These are phyloP conservation scores for Sodiomyces alkalinus DNA, from an alignment of 2,329 filamentous ascomycete species.

Conservation along the genomic window DNA sequence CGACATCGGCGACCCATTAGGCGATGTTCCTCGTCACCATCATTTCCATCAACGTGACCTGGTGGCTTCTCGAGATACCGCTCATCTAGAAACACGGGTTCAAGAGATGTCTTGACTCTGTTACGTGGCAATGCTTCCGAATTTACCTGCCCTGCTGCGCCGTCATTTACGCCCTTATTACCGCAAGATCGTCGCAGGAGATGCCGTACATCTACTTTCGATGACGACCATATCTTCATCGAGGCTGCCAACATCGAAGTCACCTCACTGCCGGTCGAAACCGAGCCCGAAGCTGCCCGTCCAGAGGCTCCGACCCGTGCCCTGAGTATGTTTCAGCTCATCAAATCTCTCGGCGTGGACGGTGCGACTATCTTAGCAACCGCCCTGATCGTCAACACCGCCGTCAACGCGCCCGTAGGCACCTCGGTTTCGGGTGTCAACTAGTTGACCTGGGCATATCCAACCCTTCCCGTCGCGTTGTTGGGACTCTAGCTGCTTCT, in stretches of 20 bases:
- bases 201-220: too few species aligned
- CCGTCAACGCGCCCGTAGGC: background rate
- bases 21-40: too few species aligned
- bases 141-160: too few species aligned
- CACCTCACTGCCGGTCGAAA: background rate
- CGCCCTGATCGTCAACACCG: background rate
- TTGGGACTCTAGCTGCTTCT: background rate
- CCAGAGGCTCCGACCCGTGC: background rate
- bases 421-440: background rate
- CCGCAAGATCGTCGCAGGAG: too few species aligned
- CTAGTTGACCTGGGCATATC: background rate
- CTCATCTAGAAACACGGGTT: too few species aligned
- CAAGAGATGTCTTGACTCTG: too few species aligned
- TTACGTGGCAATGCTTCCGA: too few species aligned
- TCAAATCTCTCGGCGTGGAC: slow-evolving; percentile 1
- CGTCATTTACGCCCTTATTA: too few species aligned
- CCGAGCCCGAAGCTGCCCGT: background rate
- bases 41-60: too few species aligned
- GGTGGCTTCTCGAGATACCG: too few species aligned
- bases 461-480: slow-evolving; percentile 1
- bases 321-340: background rate
- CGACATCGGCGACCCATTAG: too few species aligned
- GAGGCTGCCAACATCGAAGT: background rate
- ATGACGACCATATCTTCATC: background rate
- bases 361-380: background rate